Base-by-base conservation (phyloP, 257 asterid species). In the Solanum acaule region DNA sequence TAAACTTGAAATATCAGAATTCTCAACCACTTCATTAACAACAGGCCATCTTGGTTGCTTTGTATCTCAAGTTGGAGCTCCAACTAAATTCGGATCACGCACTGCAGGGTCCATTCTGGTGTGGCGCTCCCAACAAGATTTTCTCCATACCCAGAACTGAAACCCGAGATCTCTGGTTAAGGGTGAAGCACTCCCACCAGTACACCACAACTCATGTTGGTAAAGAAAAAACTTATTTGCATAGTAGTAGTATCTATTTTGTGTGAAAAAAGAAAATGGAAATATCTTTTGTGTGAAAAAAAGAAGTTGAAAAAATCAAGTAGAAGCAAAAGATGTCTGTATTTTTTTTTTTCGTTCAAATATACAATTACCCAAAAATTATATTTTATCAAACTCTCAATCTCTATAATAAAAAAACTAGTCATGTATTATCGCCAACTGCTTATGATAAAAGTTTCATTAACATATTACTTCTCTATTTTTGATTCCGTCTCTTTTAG, bases 1-100 rank as follows among this genome's bases (percentile, higher is more conserved):
- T 49, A 15, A 49, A 5, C 3, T 49, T 49, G 61, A 49, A 49
- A 49, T 49, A 5, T 49, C 3, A 49, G 8, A 15, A 49, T 15
- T 49, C 1, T 49, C 22, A 49, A 49, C 0, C 61, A 49, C 3
- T 49, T 15, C 3, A 44, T 13, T 13, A 13, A 44, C 52, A 16
- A 44, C 18, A 14, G 3, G 8, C 20, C 1, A 46, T 46, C 56
- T 46, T 46, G 59, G 59, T 49, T 49, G 59, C 59, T 42, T 10
- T 2, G 5, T 0, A 42, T 4, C 1, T 1, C 46, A 42, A 14
- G 10, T 42, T 42, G 18, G 0, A 52, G 22, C 61, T 52, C 23
- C 10, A 0, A 52, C 1, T 52, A 52, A 52, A 52, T 52, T 0
- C 9, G 0, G 0, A 16, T 52, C 0, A 23, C 23, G 0, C 23